phyloP scores from a whole-genome alignment of 2,329 filamentous ascomycete species.

The Fonsecaea pedrosoi region DNA sequence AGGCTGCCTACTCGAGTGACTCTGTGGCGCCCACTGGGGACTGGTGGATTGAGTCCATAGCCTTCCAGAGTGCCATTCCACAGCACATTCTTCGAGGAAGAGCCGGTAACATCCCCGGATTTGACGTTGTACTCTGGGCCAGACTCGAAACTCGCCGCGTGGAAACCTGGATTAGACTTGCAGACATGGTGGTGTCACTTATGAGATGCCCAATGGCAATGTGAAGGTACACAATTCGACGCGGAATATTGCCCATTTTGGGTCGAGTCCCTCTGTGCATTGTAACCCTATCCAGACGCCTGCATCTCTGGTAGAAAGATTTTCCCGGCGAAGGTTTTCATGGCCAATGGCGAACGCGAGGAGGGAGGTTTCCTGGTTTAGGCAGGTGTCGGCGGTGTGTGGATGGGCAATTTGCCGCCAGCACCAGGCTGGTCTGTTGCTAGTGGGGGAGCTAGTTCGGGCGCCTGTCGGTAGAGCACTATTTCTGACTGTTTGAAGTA shows the following conservation, averaged over 20 bases:
- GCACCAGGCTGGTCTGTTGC: slow-evolving; percentile 38
- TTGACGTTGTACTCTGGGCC: too few species aligned
- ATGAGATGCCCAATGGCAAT: not conserved
- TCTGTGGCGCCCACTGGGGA: not conserved
- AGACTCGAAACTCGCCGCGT: too few species aligned
- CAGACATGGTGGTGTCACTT: not conserved
- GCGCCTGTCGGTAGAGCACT: slow-evolving; percentile 83
- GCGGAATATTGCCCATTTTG: not conserved
- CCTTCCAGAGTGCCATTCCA: not conserved
- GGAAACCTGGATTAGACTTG: not conserved
- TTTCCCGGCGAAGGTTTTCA: not conserved
- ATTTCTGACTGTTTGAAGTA: slow-evolving; percentile 99
- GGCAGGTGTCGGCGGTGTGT: slow-evolving; percentile 37
- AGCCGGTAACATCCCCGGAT: too few species aligned
- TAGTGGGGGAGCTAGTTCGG: slow-evolving; percentile 44
- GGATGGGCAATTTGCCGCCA: slow-evolving; percentile 38
- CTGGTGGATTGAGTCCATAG: not conserved
- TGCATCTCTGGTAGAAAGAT: not conserved
- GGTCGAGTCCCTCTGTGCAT: not conserved
- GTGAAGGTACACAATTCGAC: not conserved
- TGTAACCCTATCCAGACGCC: not conserved
- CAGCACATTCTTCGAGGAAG: too few species aligned
- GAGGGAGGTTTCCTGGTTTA: slow-evolving; percentile 19
- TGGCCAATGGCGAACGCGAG: not conserved
- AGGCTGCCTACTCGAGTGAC: not conserved